A percentile compares a stretch with the other conserved stretches of the same genome.
phyloP scores from a whole-genome alignment of 1,139 yeast species.

The Yamadazyma blattariae region DNA sequence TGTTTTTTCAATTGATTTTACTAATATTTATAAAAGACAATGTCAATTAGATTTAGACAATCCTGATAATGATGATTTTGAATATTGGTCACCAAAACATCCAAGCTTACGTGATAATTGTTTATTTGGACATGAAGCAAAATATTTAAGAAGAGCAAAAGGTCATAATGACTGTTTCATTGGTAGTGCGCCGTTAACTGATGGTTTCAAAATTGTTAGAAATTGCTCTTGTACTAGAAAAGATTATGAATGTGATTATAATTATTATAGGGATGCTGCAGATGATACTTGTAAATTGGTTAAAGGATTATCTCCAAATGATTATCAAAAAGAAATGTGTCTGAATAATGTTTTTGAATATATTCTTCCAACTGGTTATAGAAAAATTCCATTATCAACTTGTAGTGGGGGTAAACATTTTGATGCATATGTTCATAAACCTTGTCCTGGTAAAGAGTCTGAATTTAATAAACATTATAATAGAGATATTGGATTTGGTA shows the following conservation, averaged over 20 bases:
- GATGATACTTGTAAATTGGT: conserved; percentile 90
- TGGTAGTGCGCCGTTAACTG: conserved; percentile 70
- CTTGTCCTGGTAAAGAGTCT: conserved; percentile 85
- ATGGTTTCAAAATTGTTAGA: conserved; percentile 55
- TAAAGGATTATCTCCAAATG: conserved; percentile 65
- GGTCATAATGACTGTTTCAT: conserved; percentile 70
- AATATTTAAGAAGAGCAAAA: conserved; percentile 68
- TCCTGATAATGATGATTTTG: conserved; percentile 69
- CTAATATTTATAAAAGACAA: conserved; percentile 59
- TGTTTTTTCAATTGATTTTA: conserved; percentile 67
- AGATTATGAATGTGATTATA: conserved; percentile 94
- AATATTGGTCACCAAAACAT: conserved; percentile 76
- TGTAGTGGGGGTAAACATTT: conserved; percentile 47
- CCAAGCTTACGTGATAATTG: conserved; percentile 64
- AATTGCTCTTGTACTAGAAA: conserved; percentile 84
- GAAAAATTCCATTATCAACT: conserved; percentile 44
- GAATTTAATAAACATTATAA: conserved; percentile 62
- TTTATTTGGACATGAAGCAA: conserved; percentile 84
- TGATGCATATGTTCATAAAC: conserved; percentile 62
- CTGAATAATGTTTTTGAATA: conserved; percentile 55
- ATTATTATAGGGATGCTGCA: conserved; percentile 54
- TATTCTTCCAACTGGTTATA: conserved; percentile 45
- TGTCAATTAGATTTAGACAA: conserved; percentile 66
- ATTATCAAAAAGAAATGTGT: conserved; percentile 62
- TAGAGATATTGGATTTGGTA: conserved; percentile 53